Conservation (phyloP, 73 alveolate species). For the Paramecium primaurelia region DNA sequence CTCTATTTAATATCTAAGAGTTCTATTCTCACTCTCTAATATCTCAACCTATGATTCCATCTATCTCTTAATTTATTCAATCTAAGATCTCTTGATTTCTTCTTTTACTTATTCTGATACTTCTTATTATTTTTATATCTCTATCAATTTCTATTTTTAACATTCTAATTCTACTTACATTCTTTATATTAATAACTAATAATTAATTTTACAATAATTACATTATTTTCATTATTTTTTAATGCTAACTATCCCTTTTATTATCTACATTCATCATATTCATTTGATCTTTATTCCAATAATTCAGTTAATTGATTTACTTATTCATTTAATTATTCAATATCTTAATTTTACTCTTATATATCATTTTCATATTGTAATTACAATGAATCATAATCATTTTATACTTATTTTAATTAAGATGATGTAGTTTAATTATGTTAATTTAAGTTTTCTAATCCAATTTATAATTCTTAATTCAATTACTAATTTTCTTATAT, state of each 20-base stretch:
- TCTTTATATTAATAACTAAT: conserved; percentile 15
- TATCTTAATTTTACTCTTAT: neutral
- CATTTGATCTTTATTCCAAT: neutral
- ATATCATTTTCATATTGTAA: conserved; percentile 11
- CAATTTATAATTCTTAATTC: neutral
- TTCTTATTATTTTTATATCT: neutral
- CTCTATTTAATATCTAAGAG: neutral
- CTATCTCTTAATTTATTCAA: neutral
- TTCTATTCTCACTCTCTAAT: neutral
- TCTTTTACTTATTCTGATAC: neutral
- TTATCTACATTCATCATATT: neutral
- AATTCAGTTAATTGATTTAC: neutral
- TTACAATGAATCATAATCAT: neutral
- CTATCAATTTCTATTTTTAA: neutral
- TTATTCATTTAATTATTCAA: neutral
- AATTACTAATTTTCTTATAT: neutral
- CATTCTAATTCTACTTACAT: neutral
- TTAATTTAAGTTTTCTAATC: neutral
- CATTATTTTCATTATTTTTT: conserved; percentile 26
- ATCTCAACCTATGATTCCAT: neutral
- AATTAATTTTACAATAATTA: neutral
- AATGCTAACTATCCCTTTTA: neutral
- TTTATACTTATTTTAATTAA: neutral
- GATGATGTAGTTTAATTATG: neutral
- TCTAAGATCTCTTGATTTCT: neutral